phyloP scores from a whole-genome alignment of 2,329 filamentous ascomycete genomes.

The Pseudogymnoascus sp. region DNA sequence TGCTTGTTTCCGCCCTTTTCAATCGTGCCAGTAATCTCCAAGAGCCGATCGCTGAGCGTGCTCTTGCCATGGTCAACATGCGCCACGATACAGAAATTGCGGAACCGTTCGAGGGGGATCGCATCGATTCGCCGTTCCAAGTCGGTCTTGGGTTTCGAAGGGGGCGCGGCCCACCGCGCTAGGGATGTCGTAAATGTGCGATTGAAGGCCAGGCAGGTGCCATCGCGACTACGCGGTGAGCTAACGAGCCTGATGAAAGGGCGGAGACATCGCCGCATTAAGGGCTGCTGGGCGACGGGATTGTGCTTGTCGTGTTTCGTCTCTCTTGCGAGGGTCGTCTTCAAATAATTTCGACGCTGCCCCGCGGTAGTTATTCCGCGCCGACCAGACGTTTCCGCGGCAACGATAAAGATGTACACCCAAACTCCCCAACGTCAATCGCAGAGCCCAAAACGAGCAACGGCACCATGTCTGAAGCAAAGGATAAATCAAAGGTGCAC shows the following conservation, averaged over 20 bases:
- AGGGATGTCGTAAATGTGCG: conserved; percentile 25
- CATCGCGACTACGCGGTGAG: conserved; percentile 25
- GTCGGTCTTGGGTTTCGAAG: conserved; percentile 30
- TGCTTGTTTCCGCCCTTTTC: conserved; percentile 81
- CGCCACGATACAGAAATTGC: conserved; percentile 98
- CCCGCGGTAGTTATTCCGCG: conserved; percentile 8
- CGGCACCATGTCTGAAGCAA: conserved; percentile 28
- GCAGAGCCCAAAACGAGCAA: not conserved
- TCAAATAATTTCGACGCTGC: conserved; percentile 6
- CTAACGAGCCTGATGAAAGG: conserved; percentile 29
- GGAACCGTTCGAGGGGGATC: conserved; percentile 70
- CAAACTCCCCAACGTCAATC: not conserved
- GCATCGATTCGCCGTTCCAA: conserved; percentile 55
- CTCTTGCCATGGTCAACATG: conserved; percentile 99
- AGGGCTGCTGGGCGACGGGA: conserved; percentile 12
- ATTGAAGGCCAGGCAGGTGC: conserved; percentile 16
- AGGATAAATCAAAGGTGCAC: conserved; percentile 80
- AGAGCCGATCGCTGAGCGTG: conserved; percentile 81
- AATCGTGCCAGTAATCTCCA: conserved; percentile 93
- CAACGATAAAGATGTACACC: conserved; percentile 4
- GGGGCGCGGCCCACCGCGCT: conserved; percentile 23
- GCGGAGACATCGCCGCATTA: conserved; percentile 31
- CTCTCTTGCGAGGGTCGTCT: not conserved
- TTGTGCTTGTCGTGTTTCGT: not conserved
- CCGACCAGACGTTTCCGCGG: not conserved